Base-by-base conservation (phyloP, 331 rosid genomes). In the Malus hybrid region DNA sequence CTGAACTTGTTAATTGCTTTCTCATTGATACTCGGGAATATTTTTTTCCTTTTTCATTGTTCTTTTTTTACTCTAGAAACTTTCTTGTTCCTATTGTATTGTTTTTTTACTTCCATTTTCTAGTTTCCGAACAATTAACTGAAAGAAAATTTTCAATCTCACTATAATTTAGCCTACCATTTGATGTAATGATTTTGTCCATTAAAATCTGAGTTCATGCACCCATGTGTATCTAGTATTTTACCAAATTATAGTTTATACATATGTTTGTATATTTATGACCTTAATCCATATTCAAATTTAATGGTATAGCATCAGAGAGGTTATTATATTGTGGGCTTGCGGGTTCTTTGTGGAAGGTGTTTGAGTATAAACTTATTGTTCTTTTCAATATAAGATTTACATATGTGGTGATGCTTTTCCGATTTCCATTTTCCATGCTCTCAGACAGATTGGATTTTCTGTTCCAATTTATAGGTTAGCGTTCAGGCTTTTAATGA, bases 331-430 rank as follows among this genome's bases (percentile, higher is more conserved):
- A 27, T 42, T 42, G 9, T 14, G 19, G 42, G 50, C 27, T 55
- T 82, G 99, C 97, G 70, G 99, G 99, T 82, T 95, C 99, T 81
- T 69, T 92, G 60, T 95, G 99, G 99, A 92, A 95, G 99, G 99
- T 90, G 79, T 76, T 56, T 59, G 71, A 73, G 76, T 71, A 52
- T 70, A 67, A 80, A 60, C 75, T 76, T 50, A 44, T 71, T 34
- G 55, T 24, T 24, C 24, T 24, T 24, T 24, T 24, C 24, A 24
- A 24, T 79, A 42, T 77, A 48, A 61, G 76, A 57, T 66, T 52
- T 76, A 69, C 6, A 7, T 11, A 9, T 60, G 42, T 24, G 16
- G 31, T 7, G 78, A 69, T 11, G 68, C 59, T 71, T 33, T 56
- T 12, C n/a, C 7, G 5, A 34, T 5, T 68, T 50, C 72, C 31